These are phyloP conservation scores for Huiozyma naganishii DNA, from an alignment of 805 yeast species.

Conservation along the genomic window DNA sequence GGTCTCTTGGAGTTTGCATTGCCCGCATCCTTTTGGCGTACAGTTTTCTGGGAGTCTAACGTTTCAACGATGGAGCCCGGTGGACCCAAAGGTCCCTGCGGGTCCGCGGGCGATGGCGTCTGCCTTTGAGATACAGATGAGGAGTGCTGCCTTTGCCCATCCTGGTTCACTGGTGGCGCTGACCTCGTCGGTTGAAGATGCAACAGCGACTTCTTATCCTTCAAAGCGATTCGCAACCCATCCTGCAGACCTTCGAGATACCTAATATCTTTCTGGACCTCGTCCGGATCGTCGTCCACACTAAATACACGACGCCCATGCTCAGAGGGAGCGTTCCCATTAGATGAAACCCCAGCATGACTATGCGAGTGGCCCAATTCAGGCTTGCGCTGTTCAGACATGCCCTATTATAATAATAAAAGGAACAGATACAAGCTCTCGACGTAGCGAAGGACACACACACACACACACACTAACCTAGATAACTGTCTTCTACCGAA, in stretches of 20 bases:
- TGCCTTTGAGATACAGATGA: neutral
- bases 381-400: too few relatives aligned
- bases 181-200: conserved; percentile 2
- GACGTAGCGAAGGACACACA: too few relatives aligned
- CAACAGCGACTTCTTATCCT: conserved; percentile 3
- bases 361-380: neutral
- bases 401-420: too few relatives aligned
- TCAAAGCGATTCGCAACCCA: conserved; percentile 44
- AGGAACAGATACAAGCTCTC: too few relatives aligned
- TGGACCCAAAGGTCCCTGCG: neutral
- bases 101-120: neutral
- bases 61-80: neutral
- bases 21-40: neutral
- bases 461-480: too few relatives aligned
- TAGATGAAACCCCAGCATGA: neutral
- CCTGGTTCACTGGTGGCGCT: conserved; percentile 1
- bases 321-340: neutral
- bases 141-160: too few relatives aligned
- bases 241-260: conserved; percentile 67
- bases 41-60: too few relatives aligned
- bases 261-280: conserved; percentile 50
- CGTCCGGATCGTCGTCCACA: conserved; percentile 75
- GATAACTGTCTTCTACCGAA: too few relatives aligned
- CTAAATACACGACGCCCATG: conserved; percentile 38
- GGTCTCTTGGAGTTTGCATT: neutral